These are phyloP conservation scores for Primulina huaijiensis DNA, from an alignment of 257 asterid species.

Conservation along the genomic window DNA sequence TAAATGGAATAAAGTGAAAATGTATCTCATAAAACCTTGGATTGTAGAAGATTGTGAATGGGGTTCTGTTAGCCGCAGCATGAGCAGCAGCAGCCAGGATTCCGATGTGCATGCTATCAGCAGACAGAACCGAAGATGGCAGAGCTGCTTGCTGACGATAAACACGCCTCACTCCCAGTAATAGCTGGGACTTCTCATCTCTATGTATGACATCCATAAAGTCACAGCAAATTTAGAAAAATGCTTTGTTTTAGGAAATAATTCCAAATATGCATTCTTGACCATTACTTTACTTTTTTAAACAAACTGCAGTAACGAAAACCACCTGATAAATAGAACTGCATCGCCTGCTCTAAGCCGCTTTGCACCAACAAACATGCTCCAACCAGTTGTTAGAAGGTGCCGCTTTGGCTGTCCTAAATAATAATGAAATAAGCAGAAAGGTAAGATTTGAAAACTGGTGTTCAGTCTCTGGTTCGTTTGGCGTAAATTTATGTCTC, in stretches of 20 bases:
- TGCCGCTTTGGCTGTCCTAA: constrained; percentile 95
- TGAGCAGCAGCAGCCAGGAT: constrained; percentile 99
- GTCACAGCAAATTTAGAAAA: background rate
- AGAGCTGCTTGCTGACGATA: constrained; percentile 78
- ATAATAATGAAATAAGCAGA: constrained; percentile 23
- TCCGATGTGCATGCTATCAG: constrained; percentile 99
- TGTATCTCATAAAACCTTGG: constrained; percentile 53
- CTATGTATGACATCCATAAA: constrained; percentile 28
- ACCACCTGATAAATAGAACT: constrained; percentile 86
- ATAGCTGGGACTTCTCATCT: constrained; percentile 79
- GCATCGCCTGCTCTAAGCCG: constrained; percentile 94
- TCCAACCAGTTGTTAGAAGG: constrained; percentile 97
- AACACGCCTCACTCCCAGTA: constrained; percentile 90
- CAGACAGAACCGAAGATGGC: constrained; percentile 92
- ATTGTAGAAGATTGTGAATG: constrained; percentile 86
- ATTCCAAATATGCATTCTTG: background rate
- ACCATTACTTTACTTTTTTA: background rate
- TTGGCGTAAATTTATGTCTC: background rate
- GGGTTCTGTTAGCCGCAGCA: constrained; percentile 84
- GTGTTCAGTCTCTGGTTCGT: background rate
- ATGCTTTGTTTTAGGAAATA: background rate
- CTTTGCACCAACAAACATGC: constrained; percentile 95
- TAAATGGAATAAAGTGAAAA: background rate
- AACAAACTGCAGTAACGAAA: background rate
- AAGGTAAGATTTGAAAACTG: constrained; percentile 3